Base-by-base conservation (phyloP, 1,284 basidiomycete species). In the Heliocybe sulcata region DNA sequence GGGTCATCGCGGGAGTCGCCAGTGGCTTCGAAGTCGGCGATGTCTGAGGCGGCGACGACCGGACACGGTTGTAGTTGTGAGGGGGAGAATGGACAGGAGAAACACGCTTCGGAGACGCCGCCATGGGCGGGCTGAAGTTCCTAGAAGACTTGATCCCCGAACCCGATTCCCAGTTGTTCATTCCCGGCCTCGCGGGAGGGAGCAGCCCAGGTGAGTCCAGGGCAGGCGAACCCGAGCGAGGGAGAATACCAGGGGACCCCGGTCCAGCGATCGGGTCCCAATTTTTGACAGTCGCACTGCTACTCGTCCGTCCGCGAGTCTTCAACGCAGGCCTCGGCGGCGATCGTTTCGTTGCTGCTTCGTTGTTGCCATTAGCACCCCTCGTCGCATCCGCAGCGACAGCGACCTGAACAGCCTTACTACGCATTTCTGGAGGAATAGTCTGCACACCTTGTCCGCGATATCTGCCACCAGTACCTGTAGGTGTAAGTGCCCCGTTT, bases 401-500 rank as follows among this genome's bases (percentile, higher is more conserved):
- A 52, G 63, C 64, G 56, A 79, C 80, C 72, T 87, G 85, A 59
- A 85, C 76, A 52, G 71, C 75, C 64, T 79, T 72, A 63, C 69
- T 72, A 53, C 73, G 72, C 61, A 72, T 79, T 63, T 80, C 75
- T 53, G 71, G 72, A 52, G 73, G 67, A 55, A 73, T 67, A 54
- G 85, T 86, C 69, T 88, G 85, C 59, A 85, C 77, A 59, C 82
- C 84, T 61, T 77, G 74, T 54, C 74, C 72, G 54, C 73, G 74
- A 60, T 87, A 87, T 62, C 75, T 73, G 10, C 14, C 20, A 9
- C 20, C 23, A 3, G 8, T 29, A 49, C 47, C 56, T 25, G 47
- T 29, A 26, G 22, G 47, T n/a, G 47, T 25, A 6, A 29, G 27
- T 22, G 20, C 22, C 4, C 72, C 73, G 49, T 63, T 69, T 19